Conservation (phyloP, 768 basidiomycete genomes). For the Fomitopsis serialis region DNA sequence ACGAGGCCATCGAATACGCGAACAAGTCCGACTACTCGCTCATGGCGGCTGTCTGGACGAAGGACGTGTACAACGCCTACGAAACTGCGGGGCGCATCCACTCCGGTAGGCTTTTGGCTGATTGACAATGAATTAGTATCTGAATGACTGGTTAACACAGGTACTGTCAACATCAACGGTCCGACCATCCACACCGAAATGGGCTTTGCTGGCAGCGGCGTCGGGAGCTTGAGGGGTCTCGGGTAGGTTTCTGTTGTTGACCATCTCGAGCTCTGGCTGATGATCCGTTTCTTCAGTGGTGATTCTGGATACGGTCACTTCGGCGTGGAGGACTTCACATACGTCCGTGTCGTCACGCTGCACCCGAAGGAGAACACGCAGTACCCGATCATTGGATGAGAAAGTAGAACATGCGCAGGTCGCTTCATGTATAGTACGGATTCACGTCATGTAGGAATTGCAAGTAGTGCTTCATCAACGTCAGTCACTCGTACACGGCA, state of each 20-base stretch:
- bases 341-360: not conserved
- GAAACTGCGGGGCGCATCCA: conserved; percentile 43
- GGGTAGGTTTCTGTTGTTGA: conserved; percentile 27
- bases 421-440: too few species aligned
- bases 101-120: conserved; percentile 28
- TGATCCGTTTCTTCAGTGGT: not conserved
- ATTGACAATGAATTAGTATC: not conserved
- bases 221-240: conserved; percentile 37
- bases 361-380: not conserved
- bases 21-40: conserved; percentile 52
- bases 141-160: conserved; percentile 23
- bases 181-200: conserved; percentile 42
- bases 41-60: conserved; percentile 47
- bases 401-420: too few species aligned
- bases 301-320: not conserved
- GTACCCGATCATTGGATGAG: not conserved
- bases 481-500: too few species aligned
- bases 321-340: not conserved
- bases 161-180: conserved; percentile 52
- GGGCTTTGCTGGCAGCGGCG: conserved; percentile 3
- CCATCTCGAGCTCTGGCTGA: too few species aligned
- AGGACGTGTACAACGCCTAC: conserved; percentile 37
- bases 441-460: too few species aligned
- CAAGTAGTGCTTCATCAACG: too few species aligned
- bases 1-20: conserved; percentile 51